phyloP scores from a whole-genome alignment of 805 yeast species.

The Hanseniaspora occidentalis region DNA sequence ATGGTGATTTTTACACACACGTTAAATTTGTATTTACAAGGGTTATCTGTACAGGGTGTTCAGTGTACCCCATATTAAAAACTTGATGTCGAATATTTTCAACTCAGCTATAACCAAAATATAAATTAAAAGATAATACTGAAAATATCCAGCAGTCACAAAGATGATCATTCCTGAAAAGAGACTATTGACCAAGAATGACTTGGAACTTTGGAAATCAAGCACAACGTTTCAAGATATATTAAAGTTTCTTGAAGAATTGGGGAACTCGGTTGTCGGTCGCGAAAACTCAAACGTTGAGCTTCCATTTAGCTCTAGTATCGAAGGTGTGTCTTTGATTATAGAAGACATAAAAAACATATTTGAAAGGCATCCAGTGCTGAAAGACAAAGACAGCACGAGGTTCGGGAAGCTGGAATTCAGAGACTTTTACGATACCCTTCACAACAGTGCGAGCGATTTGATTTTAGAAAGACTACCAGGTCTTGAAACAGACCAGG shows the following conservation, averaged over 20 bases:
- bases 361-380: constrained; percentile 53
- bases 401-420: constrained; percentile 91
- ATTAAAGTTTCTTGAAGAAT: constrained; percentile 37
- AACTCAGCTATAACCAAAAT: no score
- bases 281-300: constrained; percentile 36
- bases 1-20: no score
- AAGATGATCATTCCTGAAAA: constrained; percentile 22
- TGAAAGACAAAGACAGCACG: constrained; percentile 42
- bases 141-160: neutral
- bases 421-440: constrained; percentile 64
- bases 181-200: constrained; percentile 44
- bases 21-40: no score
- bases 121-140: neutral
- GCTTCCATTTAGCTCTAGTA: constrained; percentile 26
- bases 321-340: constrained; percentile 26
- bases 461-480: constrained; percentile 16
- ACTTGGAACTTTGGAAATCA: constrained; percentile 46
- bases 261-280: constrained; percentile 59
- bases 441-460: constrained; percentile 23
- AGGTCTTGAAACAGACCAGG: constrained; percentile 10
- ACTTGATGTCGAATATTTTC: no score
- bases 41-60: no score
- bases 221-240: constrained; percentile 40
- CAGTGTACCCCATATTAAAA: no score
- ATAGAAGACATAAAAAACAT: constrained; percentile 35